Evolutionary conservation across 148 eudicot genomes (phyloP).

Genomic region (Chenopodium formosanum): DNA sequence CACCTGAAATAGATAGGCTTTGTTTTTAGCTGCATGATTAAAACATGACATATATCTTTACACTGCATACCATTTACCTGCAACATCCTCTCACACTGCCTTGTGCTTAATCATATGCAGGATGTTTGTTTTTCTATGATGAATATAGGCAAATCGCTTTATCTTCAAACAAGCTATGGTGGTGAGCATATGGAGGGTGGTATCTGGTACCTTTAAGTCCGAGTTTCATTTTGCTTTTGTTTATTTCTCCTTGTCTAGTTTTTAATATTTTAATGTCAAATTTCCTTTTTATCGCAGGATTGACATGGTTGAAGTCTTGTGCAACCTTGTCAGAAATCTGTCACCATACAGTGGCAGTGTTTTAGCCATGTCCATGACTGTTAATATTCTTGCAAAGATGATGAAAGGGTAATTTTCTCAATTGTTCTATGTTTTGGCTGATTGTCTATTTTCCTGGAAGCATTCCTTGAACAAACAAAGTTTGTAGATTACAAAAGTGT

Average conservation of each 20-base stretch:
- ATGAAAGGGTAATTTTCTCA: slow-evolving; percentile 60
- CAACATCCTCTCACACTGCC: slow-evolving; percentile 3
- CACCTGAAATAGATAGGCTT: background rate
- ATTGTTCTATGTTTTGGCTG: background rate
- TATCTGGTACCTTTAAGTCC: slow-evolving; percentile 38
- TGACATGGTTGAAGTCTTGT: slow-evolving; percentile 73
- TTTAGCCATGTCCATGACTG: slow-evolving; percentile 66
- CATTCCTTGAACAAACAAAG: background rate
- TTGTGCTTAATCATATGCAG: slow-evolving; percentile 36
- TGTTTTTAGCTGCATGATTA: background rate
- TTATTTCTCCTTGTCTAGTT: background rate
- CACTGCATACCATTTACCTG: background rate
- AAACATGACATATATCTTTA: background rate
- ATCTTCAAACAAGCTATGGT: slow-evolving; percentile 30
- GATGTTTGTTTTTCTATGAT: slow-evolving; percentile 70
- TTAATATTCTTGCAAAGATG: slow-evolving; percentile 75
- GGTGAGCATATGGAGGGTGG: slow-evolving; percentile 37
- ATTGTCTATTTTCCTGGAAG: background rate
- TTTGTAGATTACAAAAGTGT: background rate
- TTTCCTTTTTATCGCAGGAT: slow-evolving; percentile 43
- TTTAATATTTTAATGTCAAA: slow-evolving; percentile 7
- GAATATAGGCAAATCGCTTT: slow-evolving; percentile 45
- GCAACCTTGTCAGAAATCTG: slow-evolving; percentile 62
- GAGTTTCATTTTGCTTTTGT: background rate
- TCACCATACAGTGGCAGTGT: slow-evolving; percentile 52